These are phyloP conservation scores for Hyaloperonospora arabidopsidis DNA, from an alignment of 352 stramenopile genomes.

Conservation along the genomic window DNA sequence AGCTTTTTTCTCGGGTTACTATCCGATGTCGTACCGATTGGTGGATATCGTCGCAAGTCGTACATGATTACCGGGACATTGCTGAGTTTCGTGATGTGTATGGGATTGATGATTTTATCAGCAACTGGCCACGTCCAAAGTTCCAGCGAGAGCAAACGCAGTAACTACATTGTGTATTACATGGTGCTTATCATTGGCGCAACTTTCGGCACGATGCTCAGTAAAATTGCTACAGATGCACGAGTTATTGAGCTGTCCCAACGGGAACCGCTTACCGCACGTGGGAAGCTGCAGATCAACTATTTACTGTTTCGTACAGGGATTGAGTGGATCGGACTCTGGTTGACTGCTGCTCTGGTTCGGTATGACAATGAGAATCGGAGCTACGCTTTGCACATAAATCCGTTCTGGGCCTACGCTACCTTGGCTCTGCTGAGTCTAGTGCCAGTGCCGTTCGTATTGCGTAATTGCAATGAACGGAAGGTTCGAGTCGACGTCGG, in stretches of 20 bases:
- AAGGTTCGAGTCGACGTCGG: constrained; percentile 29
- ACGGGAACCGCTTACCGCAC: constrained; percentile 56
- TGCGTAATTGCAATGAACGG: constrained; percentile 52
- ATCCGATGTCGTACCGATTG: constrained; percentile 83
- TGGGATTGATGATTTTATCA: constrained; percentile 46
- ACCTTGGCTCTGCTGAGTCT: constrained; percentile 45
- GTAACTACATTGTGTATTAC: constrained; percentile 40
- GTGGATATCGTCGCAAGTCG: constrained; percentile 80
- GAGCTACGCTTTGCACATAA: constrained; percentile 44
- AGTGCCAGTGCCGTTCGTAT: constrained; percentile 50
- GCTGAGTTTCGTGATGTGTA: constrained; percentile 47
- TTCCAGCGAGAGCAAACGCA: constrained; percentile 19
- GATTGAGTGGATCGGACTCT: constrained; percentile 44
- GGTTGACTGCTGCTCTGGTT: constrained; percentile 40
- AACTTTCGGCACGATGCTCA: constrained; percentile 75
- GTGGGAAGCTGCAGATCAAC: constrained; percentile 71
- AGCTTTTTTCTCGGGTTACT: constrained; percentile 82
- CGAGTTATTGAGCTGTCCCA: constrained; percentile 77
- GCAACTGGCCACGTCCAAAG: constrained; percentile 32
- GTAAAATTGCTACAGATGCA: constrained; percentile 78
- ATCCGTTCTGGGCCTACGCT: constrained; percentile 47
- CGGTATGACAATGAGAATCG: constrained; percentile 32
- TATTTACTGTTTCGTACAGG: constrained; percentile 55
- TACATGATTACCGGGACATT: constrained; percentile 83
- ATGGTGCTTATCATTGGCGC: constrained; percentile 69